Percentiles rank a stretch among this genome's conserved stretches.
Evolutionary conservation across 2,329 filamentous ascomycete genomes (phyloP).

Genomic region (Uncinocarpus reesii): DNA sequence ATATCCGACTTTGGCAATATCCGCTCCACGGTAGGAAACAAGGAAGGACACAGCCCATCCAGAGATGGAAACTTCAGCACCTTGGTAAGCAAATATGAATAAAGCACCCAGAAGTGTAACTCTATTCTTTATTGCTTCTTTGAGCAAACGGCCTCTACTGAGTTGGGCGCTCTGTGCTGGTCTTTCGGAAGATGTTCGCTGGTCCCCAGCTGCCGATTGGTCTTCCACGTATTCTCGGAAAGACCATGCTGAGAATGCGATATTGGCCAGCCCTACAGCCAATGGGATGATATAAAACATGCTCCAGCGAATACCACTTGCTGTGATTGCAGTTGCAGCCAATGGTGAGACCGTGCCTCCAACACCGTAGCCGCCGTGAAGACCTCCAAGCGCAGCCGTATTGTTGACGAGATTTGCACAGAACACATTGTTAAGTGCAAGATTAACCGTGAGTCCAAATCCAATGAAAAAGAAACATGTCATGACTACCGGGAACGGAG

Average conservation of each 20-base stretch:
- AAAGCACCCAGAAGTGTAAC: conserved; percentile 63
- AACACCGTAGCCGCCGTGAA: conserved; percentile 42
- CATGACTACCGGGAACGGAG: conserved; percentile 60
- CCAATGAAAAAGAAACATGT: conserved; percentile 58
- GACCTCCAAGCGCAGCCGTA: conserved; percentile 39
- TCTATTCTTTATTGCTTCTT: conserved; percentile 41
- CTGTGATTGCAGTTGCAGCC: conserved; percentile 62
- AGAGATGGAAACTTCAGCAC: conserved; percentile 70
- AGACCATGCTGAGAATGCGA: conserved; percentile 52
- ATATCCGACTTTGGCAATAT: conserved; percentile 64
- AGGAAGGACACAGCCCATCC: conserved; percentile 83
- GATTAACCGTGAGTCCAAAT: conserved; percentile 41
- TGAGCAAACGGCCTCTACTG: conserved; percentile 32
- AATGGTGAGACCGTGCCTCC: conserved; percentile 58
- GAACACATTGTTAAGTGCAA: conserved; percentile 49
- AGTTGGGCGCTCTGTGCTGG: conserved; percentile 30
- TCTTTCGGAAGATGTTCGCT: conserved; percentile 23
- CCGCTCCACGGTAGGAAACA: conserved; percentile 59
- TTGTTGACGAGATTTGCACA: conserved; percentile 44
- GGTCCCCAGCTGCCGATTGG: conserved; percentile 30
- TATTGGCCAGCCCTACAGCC: conserved; percentile 46
- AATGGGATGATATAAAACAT: conserved; percentile 62
- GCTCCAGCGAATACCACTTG: conserved; percentile 53
- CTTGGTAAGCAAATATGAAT: conserved; percentile 81
- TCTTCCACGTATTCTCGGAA: conserved; percentile 64